Evolutionary conservation across 192 early-diverging fungal genomes (phyloP), one percentile per base, ranked within the genome.

Genomic region (Coemansia sp.): DNA sequence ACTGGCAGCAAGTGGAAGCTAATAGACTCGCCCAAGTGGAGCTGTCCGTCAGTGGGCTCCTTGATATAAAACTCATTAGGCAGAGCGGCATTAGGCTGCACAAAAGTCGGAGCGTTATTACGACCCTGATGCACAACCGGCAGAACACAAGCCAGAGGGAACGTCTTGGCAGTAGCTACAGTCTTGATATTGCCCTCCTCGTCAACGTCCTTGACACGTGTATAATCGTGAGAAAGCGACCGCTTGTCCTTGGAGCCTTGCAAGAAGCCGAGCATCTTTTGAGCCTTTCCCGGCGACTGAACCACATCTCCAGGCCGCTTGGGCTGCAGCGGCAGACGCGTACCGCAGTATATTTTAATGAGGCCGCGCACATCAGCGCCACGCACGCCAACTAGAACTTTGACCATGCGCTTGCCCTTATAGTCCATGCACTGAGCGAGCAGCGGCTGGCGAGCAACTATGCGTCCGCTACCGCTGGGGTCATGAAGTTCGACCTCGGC

Each of bases 401-500:
- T 86, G 62, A 80, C 81, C 78, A 86, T 79, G 33, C 85, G 85
- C 63, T 78, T 73, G 73, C 81, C 76, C 46, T 74, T 69, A 50
- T 86, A 80, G 76, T 83, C 77, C 71, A 86, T 76, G 70, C 85
- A 86, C 65, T 86, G 85, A 0, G 85, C 81, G 2, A 86, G 70
- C 61, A 83, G 72, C 36, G 85, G 81, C 66, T 83, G 78, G 5
- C 81, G 75, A 3, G 78, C 75, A 11, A 83, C 74, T 18, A 83
- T 83, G 40, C 81, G 77, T 12, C 78, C 78, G 62, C 81, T 83
- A 43, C 78, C 78, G 29, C 83, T 83, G 22, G 77, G 70, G 16
- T 86, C 85, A 41, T 80, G 81, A 38, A 86, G 63, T 69, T 86
- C 85, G 24, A 86, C 76, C 62, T 86, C 85, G n/a, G 85, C 85